These are phyloP conservation scores for Pharus latifolius DNA, from an alignment of 176 grass and related monocot species.

Conservation along the genomic window DNA sequence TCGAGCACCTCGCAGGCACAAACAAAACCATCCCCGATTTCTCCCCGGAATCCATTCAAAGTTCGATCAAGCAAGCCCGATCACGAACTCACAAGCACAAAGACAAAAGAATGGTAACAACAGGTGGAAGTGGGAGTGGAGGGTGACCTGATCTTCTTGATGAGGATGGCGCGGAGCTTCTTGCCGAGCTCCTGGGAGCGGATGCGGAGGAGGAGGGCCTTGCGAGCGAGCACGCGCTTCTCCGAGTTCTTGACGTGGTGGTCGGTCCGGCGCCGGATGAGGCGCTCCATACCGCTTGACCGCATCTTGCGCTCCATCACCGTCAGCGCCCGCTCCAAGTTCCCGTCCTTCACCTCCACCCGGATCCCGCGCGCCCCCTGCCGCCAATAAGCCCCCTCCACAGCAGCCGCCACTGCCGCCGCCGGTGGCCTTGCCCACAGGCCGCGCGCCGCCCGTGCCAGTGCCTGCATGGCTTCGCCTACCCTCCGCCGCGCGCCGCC, in stretches of 20 bases:
- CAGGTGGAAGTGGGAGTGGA: neutral
- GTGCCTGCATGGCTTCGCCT: slow-evolving; percentile 24
- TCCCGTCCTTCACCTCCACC: slow-evolving; percentile 70
- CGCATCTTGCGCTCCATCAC: slow-evolving; percentile 76
- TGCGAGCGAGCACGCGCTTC: slow-evolving; percentile 85
- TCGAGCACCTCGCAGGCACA: neutral
- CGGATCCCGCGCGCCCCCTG: slow-evolving; percentile 50
- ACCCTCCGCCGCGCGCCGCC: slow-evolving; percentile 14
- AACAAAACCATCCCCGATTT: neutral
- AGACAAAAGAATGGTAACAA: neutral
- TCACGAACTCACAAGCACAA: neutral
- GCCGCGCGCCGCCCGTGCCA: neutral
- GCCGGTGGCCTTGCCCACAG: neutral
- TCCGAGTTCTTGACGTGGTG: slow-evolving; percentile 91
- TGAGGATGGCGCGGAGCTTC: slow-evolving; percentile 74
- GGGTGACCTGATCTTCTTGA: slow-evolving; percentile 83
- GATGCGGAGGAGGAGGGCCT: slow-evolving; percentile 72
- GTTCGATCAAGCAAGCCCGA: neutral
- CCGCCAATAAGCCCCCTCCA: neutral
- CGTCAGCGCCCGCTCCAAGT: slow-evolving; percentile 66
- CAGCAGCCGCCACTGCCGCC: neutral
- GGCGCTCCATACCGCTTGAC: slow-evolving; percentile 77
- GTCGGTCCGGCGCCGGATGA: slow-evolving; percentile 43
- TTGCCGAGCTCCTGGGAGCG: slow-evolving; percentile 71
- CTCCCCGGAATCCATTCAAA: neutral